A percentile compares a stretch with the other conserved stretches of the same genome.
These are phyloP conservation scores for Pachysandra terminalis DNA, from an alignment of 164 flowering plant species.

Conservation along the genomic window DNA sequence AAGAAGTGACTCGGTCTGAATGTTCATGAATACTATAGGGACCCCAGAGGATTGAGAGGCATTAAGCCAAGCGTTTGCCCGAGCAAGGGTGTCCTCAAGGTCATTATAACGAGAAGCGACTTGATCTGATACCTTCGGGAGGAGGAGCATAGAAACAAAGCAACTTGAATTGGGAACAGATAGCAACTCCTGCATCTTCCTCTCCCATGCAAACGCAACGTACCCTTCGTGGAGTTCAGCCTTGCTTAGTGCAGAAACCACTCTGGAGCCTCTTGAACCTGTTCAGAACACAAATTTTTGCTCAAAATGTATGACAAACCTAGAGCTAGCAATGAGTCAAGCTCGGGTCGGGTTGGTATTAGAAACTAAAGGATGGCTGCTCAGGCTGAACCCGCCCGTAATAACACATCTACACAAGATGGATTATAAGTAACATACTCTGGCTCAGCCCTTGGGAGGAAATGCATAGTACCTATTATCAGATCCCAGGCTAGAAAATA, in stretches of 20 bases:
- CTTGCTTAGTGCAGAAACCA: slow-evolving; percentile 57
- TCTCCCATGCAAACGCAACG: slow-evolving; percentile 83
- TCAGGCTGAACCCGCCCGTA: too few relatives aligned
- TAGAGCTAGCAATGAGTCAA: background rate
- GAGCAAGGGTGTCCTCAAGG: slow-evolving; percentile 82
- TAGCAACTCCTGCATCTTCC: slow-evolving; percentile 61
- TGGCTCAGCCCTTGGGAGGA: too few relatives aligned
- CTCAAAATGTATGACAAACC: background rate
- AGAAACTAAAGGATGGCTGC: too few relatives aligned
- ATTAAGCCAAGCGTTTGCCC: slow-evolving; percentile 86
- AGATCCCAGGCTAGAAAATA: too few relatives aligned
- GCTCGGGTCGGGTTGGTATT: too few relatives aligned
- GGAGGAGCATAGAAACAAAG: slow-evolving; percentile 75
- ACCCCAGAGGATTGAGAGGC: slow-evolving; percentile 83
- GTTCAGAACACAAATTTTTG: slow-evolving; percentile 10
- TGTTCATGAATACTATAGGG: slow-evolving; percentile 73
- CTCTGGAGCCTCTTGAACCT: slow-evolving; percentile 77
- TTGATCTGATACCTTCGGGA: slow-evolving; percentile 74
- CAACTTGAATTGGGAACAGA: slow-evolving; percentile 74
- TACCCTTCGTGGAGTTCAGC: slow-evolving; percentile 83
- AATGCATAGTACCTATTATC: too few relatives aligned
- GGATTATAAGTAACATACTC: too few relatives aligned
- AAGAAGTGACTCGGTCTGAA: slow-evolving; percentile 94
- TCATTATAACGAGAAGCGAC: slow-evolving; percentile 67
- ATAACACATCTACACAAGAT: too few relatives aligned